These are phyloP conservation scores for Lipomyces mesembrius DNA, from an alignment of 805 yeast genomes.

Conservation along the genomic window DNA sequence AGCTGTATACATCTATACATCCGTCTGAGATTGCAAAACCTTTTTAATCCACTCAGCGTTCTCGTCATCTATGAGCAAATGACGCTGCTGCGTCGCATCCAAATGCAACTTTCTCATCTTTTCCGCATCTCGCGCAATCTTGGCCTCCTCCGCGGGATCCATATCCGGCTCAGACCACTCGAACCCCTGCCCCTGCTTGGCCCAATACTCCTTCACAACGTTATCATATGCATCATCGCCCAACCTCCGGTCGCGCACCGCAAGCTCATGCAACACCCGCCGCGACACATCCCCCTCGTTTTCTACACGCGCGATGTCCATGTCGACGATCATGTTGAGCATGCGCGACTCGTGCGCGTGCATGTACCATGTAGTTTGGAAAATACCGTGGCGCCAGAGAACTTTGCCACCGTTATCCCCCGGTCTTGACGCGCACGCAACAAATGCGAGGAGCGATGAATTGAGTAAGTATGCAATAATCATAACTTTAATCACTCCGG, in stretches of 20 bases:
- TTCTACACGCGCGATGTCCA: conserved; percentile 57
- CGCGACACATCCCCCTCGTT: conserved; percentile 50
- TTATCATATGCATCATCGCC: conserved; percentile 65
- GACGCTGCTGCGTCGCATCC: conserved; percentile 7
- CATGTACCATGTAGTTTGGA: conserved; percentile 64
- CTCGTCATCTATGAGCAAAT: conserved; percentile 15
- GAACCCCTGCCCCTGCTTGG: conserved; percentile 82
- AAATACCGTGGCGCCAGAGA: conserved; percentile 69
- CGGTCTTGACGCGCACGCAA: conserved; percentile 55
- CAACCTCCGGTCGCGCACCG: conserved; percentile 46
- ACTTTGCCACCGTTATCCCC: conserved; percentile 58
- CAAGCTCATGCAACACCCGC: conserved; percentile 44
- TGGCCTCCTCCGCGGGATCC: conserved; percentile 70
- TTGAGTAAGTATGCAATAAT: conserved; percentile 56
- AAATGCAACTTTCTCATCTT: conserved; percentile 12
- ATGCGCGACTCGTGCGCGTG: conserved; percentile 72
- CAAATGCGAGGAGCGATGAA: conserved; percentile 53
- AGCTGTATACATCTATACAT: background rate
- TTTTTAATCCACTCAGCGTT: conserved; percentile 25
- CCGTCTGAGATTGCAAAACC: conserved; percentile 12
- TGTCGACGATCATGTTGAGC: conserved; percentile 66
- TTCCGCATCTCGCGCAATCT: conserved; percentile 39
- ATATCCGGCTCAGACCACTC: conserved; percentile 91
- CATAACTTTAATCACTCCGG: conserved; percentile 53
- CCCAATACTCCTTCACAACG: conserved; percentile 82